Evolutionary conservation across 2,329 filamentous ascomycete genomes (phyloP).

Genomic region (Alternaria infectoria): DNA sequence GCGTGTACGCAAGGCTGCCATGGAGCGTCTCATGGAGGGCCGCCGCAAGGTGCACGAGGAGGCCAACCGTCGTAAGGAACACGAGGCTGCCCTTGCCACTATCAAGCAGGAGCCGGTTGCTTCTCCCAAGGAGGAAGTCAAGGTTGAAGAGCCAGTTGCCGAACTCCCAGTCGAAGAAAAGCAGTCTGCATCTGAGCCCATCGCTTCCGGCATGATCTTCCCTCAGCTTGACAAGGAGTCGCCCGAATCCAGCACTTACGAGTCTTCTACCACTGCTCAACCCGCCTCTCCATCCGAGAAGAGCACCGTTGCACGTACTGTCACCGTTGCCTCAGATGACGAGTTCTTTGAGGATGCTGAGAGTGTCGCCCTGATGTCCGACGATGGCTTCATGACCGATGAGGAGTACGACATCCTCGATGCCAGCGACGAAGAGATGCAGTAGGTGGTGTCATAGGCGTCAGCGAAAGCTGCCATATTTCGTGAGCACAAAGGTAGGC

Average conservation of each 20-base stretch:
- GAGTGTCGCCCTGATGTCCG: slow-evolving; percentile 59
- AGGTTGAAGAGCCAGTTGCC: slow-evolving; percentile 25
- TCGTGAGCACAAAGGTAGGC: background rate
- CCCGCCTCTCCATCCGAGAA: slow-evolving; percentile 33
- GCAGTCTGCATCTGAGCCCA: slow-evolving; percentile 21
- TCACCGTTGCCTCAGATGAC: slow-evolving; percentile 51
- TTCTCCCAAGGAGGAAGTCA: slow-evolving; percentile 24
- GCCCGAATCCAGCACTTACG: slow-evolving; percentile 78
- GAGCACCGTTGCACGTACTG: slow-evolving; percentile 39
- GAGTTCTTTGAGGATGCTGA: slow-evolving; percentile 66
- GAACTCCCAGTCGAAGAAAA: slow-evolving; percentile 47
- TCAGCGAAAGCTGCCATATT: background rate
- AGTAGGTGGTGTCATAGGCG: slow-evolving; percentile 3
- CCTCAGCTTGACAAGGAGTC: slow-evolving; percentile 96
- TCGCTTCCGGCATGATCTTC: slow-evolving; percentile 81
- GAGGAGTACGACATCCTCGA: slow-evolving; percentile 98
- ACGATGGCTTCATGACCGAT: slow-evolving; percentile 89
- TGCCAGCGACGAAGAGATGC: slow-evolving; percentile 82
- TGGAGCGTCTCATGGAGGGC: slow-evolving; percentile 41
- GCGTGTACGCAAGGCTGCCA: slow-evolving; percentile 44
- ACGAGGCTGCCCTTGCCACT: slow-evolving; percentile 35
- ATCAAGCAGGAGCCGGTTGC: slow-evolving; percentile 38
- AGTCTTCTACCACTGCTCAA: slow-evolving; percentile 54
- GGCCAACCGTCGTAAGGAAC: slow-evolving; percentile 35
- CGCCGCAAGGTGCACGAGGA: slow-evolving; percentile 43